phyloP scores from a whole-genome alignment of 495 filamentous ascomycete genomes.

The Poronia punctata region DNA sequence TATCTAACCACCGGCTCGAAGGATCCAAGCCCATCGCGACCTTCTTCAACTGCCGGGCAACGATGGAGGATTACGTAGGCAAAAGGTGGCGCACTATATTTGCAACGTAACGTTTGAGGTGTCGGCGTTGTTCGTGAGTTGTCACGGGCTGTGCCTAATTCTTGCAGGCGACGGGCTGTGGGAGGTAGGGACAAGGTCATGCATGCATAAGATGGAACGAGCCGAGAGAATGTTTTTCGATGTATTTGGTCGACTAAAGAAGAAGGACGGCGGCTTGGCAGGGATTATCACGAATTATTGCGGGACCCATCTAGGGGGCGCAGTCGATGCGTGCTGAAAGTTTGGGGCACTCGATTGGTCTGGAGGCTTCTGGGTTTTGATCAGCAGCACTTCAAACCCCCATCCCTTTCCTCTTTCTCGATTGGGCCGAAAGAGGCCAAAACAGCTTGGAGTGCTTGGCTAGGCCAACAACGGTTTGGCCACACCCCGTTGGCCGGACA shows the following conservation, averaged over 20 bases:
- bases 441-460: background rate
- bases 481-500: too few relatives aligned
- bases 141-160: too few relatives aligned
- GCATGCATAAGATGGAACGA: constrained; percentile 2
- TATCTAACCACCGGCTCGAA: too few relatives aligned
- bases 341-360: constrained; percentile 1
- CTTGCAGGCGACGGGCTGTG: too few relatives aligned
- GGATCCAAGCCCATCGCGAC: too few relatives aligned
- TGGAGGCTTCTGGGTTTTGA: background rate
- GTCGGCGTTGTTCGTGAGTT: too few relatives aligned
- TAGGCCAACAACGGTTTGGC: constrained; percentile 3
- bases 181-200: too few relatives aligned
- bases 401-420: background rate
- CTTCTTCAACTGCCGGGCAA: too few relatives aligned
- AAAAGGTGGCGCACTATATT: too few relatives aligned
- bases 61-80: too few relatives aligned
- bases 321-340: background rate
- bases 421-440: constrained; percentile 5
- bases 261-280: constrained; percentile 3
- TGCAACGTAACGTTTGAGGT: too few relatives aligned
- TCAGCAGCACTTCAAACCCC: constrained; percentile 6
- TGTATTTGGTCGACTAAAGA: constrained; percentile 1
- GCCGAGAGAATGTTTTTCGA: background rate
- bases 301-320: constrained; percentile 3
- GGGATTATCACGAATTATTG: constrained; percentile 7